phyloP scores from a whole-genome alignment of 2,329 filamentous ascomycete species.

The Ceratocystis lukuohia region DNA sequence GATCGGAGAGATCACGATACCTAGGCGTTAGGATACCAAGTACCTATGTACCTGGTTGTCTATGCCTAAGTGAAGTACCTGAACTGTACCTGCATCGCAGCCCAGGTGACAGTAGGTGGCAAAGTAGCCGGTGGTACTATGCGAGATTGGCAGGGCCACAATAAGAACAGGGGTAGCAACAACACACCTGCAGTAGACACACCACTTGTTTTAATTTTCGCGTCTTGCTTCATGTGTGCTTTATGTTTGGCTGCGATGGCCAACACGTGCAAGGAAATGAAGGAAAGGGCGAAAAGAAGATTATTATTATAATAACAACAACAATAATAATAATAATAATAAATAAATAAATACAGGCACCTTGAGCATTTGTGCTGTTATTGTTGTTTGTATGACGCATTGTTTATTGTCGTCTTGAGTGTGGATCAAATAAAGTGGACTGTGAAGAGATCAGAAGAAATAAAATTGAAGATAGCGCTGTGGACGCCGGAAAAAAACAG shows the following conservation, averaged over 20 bases:
- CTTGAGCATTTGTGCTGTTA: background rate
- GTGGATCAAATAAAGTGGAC: background rate
- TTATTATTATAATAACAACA: background rate
- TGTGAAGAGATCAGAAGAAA: background rate
- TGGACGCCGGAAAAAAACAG: background rate
- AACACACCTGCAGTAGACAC: background rate
- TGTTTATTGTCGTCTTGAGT: conserved; percentile 3
- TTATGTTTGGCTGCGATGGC: background rate
- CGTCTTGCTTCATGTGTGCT: background rate
- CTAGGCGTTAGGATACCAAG: too few relatives aligned
- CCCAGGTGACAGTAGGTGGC: conserved; percentile 15
- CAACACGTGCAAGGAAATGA: background rate
- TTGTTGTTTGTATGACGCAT: conserved; percentile 3
- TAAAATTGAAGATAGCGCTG: background rate
- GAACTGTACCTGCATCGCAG: conserved; percentile 16
- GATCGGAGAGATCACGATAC: background rate
- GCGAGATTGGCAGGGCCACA: conserved; percentile 17
- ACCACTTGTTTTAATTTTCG: background rate
- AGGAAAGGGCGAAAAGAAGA: background rate
- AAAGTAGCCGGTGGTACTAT: conserved; percentile 16
- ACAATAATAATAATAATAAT: background rate
- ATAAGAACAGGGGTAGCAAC: conserved; percentile 1
- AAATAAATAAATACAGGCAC: background rate
- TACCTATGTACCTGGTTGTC: too few relatives aligned
- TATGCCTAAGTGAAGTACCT: conserved; percentile 4